Conservation (phyloP, 169 alveolate species). For the Plasmodium ovale region DNA sequence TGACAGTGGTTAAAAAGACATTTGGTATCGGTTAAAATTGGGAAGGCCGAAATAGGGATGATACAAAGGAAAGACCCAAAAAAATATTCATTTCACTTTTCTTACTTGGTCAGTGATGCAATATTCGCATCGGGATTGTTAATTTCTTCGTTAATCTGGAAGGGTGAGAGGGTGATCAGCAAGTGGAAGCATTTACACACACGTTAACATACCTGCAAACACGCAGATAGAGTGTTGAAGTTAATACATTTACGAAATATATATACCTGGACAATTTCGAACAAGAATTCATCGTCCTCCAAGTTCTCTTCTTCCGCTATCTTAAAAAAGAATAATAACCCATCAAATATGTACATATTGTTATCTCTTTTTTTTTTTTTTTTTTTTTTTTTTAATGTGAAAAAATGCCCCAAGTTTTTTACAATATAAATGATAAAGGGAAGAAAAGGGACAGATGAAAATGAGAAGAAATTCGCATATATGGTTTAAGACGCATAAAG, state of each 20-base stretch:
- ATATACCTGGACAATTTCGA: slow-evolving; percentile 32
- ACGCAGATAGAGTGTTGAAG: neutral
- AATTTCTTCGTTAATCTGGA: slow-evolving; percentile 54
- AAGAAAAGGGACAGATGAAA: neutral
- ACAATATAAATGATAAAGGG: no score
- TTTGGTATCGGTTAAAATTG: neutral
- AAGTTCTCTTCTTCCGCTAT: slow-evolving; percentile 54
- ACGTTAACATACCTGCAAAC: neutral
- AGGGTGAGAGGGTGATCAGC: neutral
- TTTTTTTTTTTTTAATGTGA: no score
- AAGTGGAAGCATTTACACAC: neutral
- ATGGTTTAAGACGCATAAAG: no score
- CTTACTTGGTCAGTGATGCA: slow-evolving; percentile 36
- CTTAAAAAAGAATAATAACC: slow-evolving; percentile 22
- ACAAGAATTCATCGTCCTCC: slow-evolving; percentile 55
- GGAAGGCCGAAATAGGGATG: neutral
- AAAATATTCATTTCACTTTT: neutral
- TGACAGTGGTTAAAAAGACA: neutral
- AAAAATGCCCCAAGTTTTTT: no score
- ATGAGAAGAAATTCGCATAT: neutral
- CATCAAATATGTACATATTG: neutral
- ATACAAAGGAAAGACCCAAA: neutral
- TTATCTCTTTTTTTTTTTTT: no score
- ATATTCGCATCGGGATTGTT: slow-evolving; percentile 39
- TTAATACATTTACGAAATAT: neutral